Percentiles rank a stretch among this genome's conserved stretches.
Conservation (phyloP, 73 alveolate genomes). For the Uronychia binucleata region DNA sequence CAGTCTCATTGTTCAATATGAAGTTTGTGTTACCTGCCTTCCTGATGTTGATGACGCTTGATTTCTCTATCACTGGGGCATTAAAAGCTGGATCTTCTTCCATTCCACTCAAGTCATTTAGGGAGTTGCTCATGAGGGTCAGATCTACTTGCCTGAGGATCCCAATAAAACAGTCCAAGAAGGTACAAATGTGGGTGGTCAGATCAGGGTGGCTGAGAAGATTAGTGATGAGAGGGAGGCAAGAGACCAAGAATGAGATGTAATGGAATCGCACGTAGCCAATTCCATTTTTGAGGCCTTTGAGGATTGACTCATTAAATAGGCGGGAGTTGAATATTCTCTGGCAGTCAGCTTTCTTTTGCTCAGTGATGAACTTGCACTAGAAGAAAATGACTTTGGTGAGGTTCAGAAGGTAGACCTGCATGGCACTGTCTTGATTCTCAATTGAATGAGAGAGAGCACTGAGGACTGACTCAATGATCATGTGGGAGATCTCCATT, state of each 20-base stretch:
- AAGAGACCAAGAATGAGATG: conserved; percentile 72
- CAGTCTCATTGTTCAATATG: conserved; percentile 32
- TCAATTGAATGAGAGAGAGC: conserved; percentile 75
- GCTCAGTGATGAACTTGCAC: conserved; percentile 61
- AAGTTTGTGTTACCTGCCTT: background rate
- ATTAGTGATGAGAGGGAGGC: conserved; percentile 72
- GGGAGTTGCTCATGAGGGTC: conserved; percentile 28
- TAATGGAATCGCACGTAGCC: conserved; percentile 84
- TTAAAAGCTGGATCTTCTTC: background rate
- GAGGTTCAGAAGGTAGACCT: conserved; percentile 81
- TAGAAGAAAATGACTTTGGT: conserved; percentile 78
- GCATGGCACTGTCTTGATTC: conserved; percentile 87
- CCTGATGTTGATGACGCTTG: conserved; percentile 1
- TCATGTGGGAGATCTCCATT: conserved; percentile 76
- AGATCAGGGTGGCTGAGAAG: conserved; percentile 46
- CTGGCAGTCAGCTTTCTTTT: conserved; percentile 45
- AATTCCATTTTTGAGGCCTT: conserved; percentile 83
- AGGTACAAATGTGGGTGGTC: conserved; percentile 33
- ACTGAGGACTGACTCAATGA: conserved; percentile 74
- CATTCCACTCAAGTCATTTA: background rate
- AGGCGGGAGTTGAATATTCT: conserved; percentile 65
- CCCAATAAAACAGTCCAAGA: conserved; percentile 42
- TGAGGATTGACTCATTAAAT: conserved; percentile 73
- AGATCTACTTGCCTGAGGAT: conserved; percentile 50
- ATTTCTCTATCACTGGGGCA: conserved; percentile 2